Percentiles rank a stretch among this genome's conserved stretches.
Evolutionary conservation across 2,329 filamentous ascomycete species (phyloP).

Genomic region (Alternaria arborescens): DNA sequence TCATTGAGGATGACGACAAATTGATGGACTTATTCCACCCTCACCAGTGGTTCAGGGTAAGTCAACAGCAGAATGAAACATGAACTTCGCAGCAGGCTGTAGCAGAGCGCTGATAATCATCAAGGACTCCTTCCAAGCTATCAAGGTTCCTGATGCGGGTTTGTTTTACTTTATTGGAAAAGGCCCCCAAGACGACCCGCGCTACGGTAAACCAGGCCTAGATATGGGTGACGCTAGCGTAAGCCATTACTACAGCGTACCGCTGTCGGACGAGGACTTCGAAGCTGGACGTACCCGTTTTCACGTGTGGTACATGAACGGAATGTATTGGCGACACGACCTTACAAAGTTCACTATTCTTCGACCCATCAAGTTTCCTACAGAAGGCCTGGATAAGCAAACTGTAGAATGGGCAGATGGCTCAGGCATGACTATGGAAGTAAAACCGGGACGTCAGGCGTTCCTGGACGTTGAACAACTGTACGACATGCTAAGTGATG

Average conservation of each 20-base stretch:
- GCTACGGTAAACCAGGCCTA: not conserved
- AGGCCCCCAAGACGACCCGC: not conserved
- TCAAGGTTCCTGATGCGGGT: slow-evolving; percentile 1
- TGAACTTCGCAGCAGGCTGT: not conserved
- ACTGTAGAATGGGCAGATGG: slow-evolving; percentile 5
- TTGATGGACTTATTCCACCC: not conserved
- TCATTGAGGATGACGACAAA: not conserved
- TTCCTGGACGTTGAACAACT: not conserved
- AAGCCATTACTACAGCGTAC: not conserved
- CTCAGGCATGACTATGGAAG: not conserved
- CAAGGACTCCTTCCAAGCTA: not conserved
- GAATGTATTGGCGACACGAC: not conserved
- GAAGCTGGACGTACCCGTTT: slow-evolving; percentile 4
- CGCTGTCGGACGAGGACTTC: slow-evolving; percentile 2
- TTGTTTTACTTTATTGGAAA: slow-evolving; percentile 3
- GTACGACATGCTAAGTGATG: slow-evolving; percentile 4
- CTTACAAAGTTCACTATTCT: not conserved
- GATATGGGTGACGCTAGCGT: not conserved
- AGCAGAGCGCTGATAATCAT: not conserved
- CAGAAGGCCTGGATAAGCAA: not conserved
- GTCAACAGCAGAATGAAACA: not conserved
- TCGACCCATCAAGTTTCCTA: not conserved
- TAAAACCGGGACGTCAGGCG: not conserved
- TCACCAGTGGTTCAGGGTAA: not conserved
- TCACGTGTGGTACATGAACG: not conserved